Evolutionary conservation across 2,329 filamentous ascomycete species (phyloP).

Genomic region (Alternaria gaisen): DNA sequence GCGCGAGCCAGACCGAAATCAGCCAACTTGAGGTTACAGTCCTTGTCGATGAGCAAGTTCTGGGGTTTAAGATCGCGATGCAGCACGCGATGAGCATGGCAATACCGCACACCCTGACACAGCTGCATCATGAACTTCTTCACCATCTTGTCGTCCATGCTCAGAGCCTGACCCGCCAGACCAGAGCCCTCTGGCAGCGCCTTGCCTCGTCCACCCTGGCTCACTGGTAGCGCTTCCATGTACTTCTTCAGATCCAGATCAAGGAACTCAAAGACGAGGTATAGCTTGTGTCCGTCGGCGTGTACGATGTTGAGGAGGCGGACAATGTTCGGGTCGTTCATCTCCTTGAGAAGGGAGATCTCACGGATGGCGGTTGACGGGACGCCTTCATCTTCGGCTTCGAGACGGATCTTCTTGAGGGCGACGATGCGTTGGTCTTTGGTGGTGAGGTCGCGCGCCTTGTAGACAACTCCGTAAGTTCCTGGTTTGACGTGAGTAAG

Average conservation of each 20-base stretch:
- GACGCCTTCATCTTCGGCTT: slow-evolving; percentile 93
- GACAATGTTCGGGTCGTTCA: slow-evolving; percentile 91
- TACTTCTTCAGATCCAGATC: slow-evolving; percentile 95
- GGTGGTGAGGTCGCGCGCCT: slow-evolving; percentile 84
- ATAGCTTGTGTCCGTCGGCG: slow-evolving; percentile 92
- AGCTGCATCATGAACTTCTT: slow-evolving; percentile 94
- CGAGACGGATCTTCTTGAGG: slow-evolving; percentile 93
- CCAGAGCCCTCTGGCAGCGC: slow-evolving; percentile 80
- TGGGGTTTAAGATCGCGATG: slow-evolving; percentile 92
- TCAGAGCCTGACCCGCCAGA: slow-evolving; percentile 70
- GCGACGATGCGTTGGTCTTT: slow-evolving; percentile 83
- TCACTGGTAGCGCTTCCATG: slow-evolving; percentile 88
- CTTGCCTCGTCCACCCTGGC: slow-evolving; percentile 85
- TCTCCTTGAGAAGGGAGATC: slow-evolving; percentile 92
- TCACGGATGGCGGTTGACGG: slow-evolving; percentile 93
- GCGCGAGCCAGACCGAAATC: slow-evolving; percentile 91
- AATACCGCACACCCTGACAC: slow-evolving; percentile 84
- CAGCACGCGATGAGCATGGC: slow-evolving; percentile 85
- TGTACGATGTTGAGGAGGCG: slow-evolving; percentile 91
- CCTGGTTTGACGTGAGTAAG: slow-evolving; percentile 61
- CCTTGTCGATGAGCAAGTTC: slow-evolving; percentile 84
- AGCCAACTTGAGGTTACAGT: slow-evolving; percentile 88
- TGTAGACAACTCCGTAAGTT: slow-evolving; percentile 95
- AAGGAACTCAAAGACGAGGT: slow-evolving; percentile 91
- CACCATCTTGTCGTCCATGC: slow-evolving; percentile 80